A percentile compares a stretch with the other conserved stretches of the same genome.
These are phyloP conservation scores for Polyplosphaeria fusca DNA, from an alignment of 495 filamentous ascomycete genomes.

Conservation along the genomic window DNA sequence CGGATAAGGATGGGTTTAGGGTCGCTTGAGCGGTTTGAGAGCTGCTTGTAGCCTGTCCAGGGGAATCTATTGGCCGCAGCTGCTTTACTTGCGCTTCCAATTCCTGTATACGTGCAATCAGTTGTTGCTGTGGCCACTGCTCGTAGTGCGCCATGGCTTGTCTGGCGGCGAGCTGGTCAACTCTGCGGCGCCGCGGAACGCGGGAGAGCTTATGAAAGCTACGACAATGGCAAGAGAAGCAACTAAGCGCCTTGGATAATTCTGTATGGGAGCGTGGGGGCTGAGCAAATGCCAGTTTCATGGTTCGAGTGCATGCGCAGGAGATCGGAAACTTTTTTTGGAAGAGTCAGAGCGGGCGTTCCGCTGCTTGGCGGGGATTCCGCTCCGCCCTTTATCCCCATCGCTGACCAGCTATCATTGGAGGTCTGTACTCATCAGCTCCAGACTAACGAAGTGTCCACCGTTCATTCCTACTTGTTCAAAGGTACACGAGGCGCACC, in stretches of 20 bases:
- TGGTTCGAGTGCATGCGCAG: not conserved
- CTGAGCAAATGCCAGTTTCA: constrained; percentile 7
- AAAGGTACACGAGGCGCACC: not conserved
- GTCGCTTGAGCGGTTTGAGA: not conserved
- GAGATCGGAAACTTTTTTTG: not conserved
- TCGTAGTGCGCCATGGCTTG: constrained; percentile 6
- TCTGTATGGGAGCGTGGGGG: constrained; percentile 11
- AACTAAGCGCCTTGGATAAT: not conserved
- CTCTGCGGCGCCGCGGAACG: constrained; percentile 1
- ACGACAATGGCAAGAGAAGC: constrained; percentile 9
- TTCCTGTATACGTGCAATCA: constrained; percentile 23
- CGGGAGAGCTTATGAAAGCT: constrained; percentile 25
- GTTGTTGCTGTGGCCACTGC: constrained; percentile 17
- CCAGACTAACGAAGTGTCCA: not conserved
- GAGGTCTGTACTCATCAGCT: not conserved
- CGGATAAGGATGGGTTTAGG: not conserved
- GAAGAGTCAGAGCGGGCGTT: constrained; percentile 1
- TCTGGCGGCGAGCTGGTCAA: not conserved
- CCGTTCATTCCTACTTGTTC: too few relatives aligned
- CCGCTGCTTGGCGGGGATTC: not conserved
- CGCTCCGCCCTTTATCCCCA: constrained; percentile 1
- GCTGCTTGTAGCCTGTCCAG: not conserved
- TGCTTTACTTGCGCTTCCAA: constrained; percentile 11
- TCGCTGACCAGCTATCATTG: not conserved
- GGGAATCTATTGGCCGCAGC: not conserved